Base-by-base conservation (phyloP, 2,329 filamentous ascomycete species). In the Alternaria alternata region DNA sequence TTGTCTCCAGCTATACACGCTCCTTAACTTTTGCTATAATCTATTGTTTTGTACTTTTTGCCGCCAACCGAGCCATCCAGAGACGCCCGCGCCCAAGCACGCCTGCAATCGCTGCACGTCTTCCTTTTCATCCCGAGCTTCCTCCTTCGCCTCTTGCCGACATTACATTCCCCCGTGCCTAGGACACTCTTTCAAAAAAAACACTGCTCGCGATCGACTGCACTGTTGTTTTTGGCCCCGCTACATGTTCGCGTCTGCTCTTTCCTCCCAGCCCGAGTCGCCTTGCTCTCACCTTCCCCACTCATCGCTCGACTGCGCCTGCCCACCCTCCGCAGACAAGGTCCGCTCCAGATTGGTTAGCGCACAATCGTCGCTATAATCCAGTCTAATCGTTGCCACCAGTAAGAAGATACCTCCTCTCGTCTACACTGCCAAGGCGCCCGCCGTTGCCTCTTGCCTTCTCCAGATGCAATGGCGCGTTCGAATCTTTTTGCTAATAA, bases 191-290 rank as follows among this genome's bases (percentile, higher is more conserved):
- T 49, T 51, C 47, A n/a, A 28, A 26, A 26, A 51, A 41, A 44
- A 44, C 4, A 41, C 48, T 16, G 32, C 49, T 44, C 18, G 11
- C 51, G 36, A 47, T 32, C 41, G 24, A 30, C 41, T 32, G 26
- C 20, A n/a, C 44, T 48, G 49, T 51, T 57, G 53, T 57, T 52
- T 47, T 56, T 59, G 48, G 56, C 65, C 58, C 48, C 61, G 54
- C 67, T 75, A 67, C 65, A 75, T 77, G 75, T 55, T 62, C 58
- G 65, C 65, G 51, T 51, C 64, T 65, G 62, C 66, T 66, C 57
- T 57, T 59, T 63, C 55, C 62, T 39, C 49, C 54, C 57, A 52
- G 47, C 51, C 36, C 48, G 56, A 63, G 57, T 47, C 42, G 59
- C 51, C 22, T 52, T 44, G 42, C 55, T 12, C 48, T 39, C 49